Evolutionary conservation across 2,329 filamentous ascomycete genomes (phyloP).

Genomic region (Epichloe gansuensis): DNA sequence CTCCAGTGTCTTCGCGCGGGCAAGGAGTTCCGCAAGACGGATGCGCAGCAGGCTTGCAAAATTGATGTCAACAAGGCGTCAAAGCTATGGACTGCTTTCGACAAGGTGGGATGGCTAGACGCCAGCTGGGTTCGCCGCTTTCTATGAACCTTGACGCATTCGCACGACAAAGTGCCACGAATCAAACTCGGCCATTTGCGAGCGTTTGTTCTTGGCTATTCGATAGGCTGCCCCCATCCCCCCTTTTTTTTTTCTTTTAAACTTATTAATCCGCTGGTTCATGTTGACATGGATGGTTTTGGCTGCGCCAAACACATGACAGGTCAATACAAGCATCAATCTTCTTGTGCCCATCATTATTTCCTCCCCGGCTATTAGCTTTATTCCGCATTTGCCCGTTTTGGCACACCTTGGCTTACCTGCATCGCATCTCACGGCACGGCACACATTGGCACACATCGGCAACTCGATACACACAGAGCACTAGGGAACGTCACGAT

Average conservation of each 20-base stretch:
- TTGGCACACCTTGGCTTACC: constrained; percentile 1
- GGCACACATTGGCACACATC: constrained; percentile 13
- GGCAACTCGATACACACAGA: constrained; percentile 17
- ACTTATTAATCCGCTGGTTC: background rate
- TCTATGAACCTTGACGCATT: constrained; percentile 12
- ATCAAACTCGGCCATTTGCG: constrained; percentile 2
- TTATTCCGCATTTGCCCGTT: constrained; percentile 3
- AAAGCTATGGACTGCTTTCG: constrained; percentile 81
- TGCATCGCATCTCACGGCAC: constrained; percentile 5
- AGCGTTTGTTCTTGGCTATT: background rate
- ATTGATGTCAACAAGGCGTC: constrained; percentile 98
- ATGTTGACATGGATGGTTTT: constrained; percentile 5
- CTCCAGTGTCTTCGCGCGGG: constrained; percentile 53
- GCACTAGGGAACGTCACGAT: constrained; percentile 25
- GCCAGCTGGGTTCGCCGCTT: constrained; percentile 29
- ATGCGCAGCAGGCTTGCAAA: constrained; percentile 92
- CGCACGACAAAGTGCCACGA: constrained; percentile 7
- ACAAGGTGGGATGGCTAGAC: constrained; percentile 75
- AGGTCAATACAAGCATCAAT: background rate
- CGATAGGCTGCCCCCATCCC: background rate
- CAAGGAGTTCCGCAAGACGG: constrained; percentile 89
- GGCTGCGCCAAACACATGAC: constrained; percentile 2
- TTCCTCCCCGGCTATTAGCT: background rate
- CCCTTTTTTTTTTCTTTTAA: background rate
- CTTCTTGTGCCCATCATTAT: background rate